Base-by-base conservation (phyloP, 306 rosid species). In the Sicyos baderoa region DNA sequence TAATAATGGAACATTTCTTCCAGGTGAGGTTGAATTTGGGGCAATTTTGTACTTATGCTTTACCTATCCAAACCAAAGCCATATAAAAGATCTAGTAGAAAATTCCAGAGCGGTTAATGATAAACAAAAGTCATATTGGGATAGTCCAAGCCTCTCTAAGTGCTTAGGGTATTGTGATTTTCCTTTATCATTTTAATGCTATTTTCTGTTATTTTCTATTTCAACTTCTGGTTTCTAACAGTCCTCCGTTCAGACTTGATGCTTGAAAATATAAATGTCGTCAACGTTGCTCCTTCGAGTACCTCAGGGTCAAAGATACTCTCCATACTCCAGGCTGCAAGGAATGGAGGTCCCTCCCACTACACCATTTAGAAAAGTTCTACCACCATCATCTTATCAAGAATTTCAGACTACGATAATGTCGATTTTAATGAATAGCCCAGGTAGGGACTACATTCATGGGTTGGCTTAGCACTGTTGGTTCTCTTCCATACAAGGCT, bases 1-100 rank as follows among this genome's bases (percentile, higher is more conserved):
- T 74, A 83, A 76, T 68, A 77, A 25, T 54, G 93, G 76, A 73
- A 86, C 78, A 84, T 78, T 82, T 85, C 87, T 91, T 74, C 85
- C 95, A 19, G 89, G 63, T 70, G 61, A 52, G 54, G 81, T 65
- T 23, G 83, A 82, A 78, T 47, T 83, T 73, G 81, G 76, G 67
- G 86, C 61, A 74, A 89, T 85, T 73, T 88, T 84, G 82, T 89
- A 91, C 77, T 81, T 89, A 60, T 89, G 91, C 71, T 89, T 89
- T 50, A 85, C 87, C 96, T 91, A 85, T 72, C 79, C 79, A 76
- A 55, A 65, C 32, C 74, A 21, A 54, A 54, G 64, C 47, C 44
- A 47, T 15, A 63, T 50, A 69, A 64, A 48, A 71, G 58, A 76
- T 48, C 9, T 22, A 51, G 72, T 72, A 55, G 53, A 70, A 61